These are phyloP conservation scores for Pseudonitzschia pungens DNA, from an alignment of 108 stramenopile genomes.

Conservation along the genomic window DNA sequence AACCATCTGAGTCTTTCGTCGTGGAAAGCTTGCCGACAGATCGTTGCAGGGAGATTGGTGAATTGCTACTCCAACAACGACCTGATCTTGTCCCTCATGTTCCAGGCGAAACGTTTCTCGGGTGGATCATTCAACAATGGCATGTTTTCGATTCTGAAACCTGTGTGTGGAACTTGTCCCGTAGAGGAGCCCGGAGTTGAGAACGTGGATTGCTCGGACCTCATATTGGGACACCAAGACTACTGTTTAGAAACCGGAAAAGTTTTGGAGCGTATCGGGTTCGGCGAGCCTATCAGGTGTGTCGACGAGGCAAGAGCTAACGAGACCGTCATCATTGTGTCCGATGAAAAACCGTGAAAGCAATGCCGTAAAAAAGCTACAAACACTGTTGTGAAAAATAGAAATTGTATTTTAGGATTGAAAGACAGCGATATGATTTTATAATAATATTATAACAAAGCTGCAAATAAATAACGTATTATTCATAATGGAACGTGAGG, in stretches of 20 bases:
- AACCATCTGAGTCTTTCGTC: slow-evolving; percentile 76
- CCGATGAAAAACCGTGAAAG: background rate
- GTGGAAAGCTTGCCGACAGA: slow-evolving; percentile 81
- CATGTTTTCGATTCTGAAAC: slow-evolving; percentile 40
- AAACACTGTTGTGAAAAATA: no score
- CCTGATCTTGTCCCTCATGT: slow-evolving; percentile 89
- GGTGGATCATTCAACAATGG: slow-evolving; percentile 39
- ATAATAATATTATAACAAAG: no score
- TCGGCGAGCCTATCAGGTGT: slow-evolving; percentile 62
- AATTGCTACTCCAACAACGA: slow-evolving; percentile 92
- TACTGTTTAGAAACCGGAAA: slow-evolving; percentile 66
- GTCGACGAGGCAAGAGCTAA: background rate
- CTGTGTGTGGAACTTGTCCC: slow-evolving; percentile 79
- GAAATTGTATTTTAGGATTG: no score
- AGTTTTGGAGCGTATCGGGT: slow-evolving; percentile 61
- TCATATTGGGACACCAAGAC: slow-evolving; percentile 69
- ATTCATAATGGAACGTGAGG: no score
- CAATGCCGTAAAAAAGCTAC: no score
- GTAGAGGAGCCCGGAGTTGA: slow-evolving; percentile 71
- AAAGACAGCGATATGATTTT: no score
- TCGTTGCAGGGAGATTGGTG: slow-evolving; percentile 91
- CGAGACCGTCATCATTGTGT: background rate
- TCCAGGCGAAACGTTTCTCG: slow-evolving; percentile 83
- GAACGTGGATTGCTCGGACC: slow-evolving; percentile 76
- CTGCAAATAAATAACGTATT: no score